These are phyloP conservation scores for Aspergillus piperis DNA, from an alignment of 2,329 filamentous ascomycete species.

Conservation along the genomic window DNA sequence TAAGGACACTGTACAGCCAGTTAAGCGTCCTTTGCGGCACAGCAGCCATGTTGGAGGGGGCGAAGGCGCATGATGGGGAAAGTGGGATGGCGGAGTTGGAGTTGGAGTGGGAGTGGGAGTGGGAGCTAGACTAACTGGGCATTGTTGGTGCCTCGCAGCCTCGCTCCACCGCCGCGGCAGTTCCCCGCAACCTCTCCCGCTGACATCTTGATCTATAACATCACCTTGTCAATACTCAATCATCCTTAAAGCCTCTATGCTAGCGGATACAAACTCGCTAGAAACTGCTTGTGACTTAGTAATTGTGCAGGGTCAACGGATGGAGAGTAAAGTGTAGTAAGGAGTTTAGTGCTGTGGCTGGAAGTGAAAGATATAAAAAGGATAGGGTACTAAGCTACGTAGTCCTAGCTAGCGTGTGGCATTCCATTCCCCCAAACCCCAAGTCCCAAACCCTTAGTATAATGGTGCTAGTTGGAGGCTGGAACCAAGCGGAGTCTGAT, in stretches of 20 bases:
- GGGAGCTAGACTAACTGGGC: not conserved
- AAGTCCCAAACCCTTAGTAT: no score
- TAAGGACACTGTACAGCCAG: slow-evolving; percentile 92
- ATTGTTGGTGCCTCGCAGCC: not conserved
- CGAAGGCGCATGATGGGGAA: slow-evolving; percentile 8
- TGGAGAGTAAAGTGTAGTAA: no score
- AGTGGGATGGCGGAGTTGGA: slow-evolving; percentile 8
- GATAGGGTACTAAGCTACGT: no score
- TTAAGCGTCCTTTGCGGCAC: slow-evolving; percentile 88
- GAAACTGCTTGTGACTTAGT: no score
- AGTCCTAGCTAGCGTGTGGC: no score
- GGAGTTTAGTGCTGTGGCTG: no score
- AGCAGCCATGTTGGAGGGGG: slow-evolving; percentile 52
- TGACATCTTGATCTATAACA: not conserved
- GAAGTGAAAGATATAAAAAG: no score
- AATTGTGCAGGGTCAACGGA: no score
- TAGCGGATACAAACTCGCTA: no score
- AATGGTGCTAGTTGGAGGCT: no score
- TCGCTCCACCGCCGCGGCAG: slow-evolving; percentile 1
- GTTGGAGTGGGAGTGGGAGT: slow-evolving; percentile 8
- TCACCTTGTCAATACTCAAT: not conserved
- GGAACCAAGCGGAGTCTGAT: no score
- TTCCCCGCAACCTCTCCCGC: slow-evolving; percentile 14
- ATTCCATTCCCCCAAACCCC: no score
- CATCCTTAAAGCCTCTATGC: not conserved